Evolutionary conservation across 371 early-diverging fungal species (phyloP), one percentile per base, ranked within the genome.

Genomic region (Mucor piriformis): DNA sequence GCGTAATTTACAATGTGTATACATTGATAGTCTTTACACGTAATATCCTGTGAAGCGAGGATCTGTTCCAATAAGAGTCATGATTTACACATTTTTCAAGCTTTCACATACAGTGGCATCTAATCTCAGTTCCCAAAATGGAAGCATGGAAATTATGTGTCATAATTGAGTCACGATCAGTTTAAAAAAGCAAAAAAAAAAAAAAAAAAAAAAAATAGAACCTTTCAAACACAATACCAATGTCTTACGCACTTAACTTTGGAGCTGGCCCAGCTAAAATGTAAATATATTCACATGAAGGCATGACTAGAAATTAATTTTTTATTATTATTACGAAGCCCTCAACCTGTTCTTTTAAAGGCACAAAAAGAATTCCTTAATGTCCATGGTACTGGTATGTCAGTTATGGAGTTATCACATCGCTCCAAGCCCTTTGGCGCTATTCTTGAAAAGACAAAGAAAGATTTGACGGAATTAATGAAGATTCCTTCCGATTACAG

Each of bases 341-440:
- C 96, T 21, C 62, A 73, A 24, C 50, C 81, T 11, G 97, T 98
- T 6, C 82, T 97, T n/a, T 74, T 86, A 56, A 75, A 84, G 50
- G 95, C 93, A 5, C 90, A 94, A 69, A 55, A 66, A 23, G 95
- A 94, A 58, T 76, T 98, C 42, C 70, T 94, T 40, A 79, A 92
- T 79, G 94, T 87, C 69, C 73, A 84, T 60, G 86, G 84, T 55
- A 85, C 90, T 0, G 96, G 96, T 49, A 83, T 92, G 85, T 95
- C 95, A 0, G 86, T 98, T 56, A 86, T 98, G 88, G 97, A 96
- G 67, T 76, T 98, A 62, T 95, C 95, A 12, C 98, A 98, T 74
- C 93, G 99, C 37, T 92, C 94, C 13, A 81, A 83, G 51, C 76
- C 84, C 2, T 97, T 94, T 64, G 92, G 88, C 34, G 73, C 71